These are phyloP conservation scores for Sporodiniella umbellata DNA, from an alignment of 371 early-diverging fungal genomes.

Conservation along the genomic window DNA sequence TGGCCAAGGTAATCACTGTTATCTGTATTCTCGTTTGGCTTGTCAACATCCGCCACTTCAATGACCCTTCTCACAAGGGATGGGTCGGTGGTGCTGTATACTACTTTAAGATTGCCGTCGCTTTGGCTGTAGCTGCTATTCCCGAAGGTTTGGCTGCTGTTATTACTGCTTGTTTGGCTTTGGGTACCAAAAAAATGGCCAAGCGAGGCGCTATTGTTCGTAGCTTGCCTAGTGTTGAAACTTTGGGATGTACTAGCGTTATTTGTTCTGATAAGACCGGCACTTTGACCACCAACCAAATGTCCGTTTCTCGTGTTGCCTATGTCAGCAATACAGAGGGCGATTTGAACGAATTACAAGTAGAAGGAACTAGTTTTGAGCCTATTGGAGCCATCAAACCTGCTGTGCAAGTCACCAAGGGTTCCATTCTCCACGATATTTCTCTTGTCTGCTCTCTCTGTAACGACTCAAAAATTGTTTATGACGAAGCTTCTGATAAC, in stretches of 20 bases:
- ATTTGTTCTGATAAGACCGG: constrained; percentile 99
- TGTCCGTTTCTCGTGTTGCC: constrained; percentile 78
- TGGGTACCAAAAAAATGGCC: constrained; percentile 97
- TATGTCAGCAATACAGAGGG: constrained; percentile 42
- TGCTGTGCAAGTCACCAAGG: constrained; percentile 44
- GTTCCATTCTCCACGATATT: constrained; percentile 52
- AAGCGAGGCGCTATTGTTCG: constrained; percentile 95
- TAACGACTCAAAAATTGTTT: constrained; percentile 86
- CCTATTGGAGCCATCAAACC: constrained; percentile 72
- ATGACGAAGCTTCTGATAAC: constrained; percentile 58
- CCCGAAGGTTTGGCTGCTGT: constrained; percentile 98
- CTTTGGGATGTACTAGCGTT: constrained; percentile 94
- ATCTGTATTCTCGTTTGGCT: constrained; percentile 96
- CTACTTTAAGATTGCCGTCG: constrained; percentile 97
- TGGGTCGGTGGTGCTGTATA: constrained; percentile 91
- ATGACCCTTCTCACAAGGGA: constrained; percentile 84
- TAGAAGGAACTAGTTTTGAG: constrained; percentile 84
- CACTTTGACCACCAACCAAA: constrained; percentile 97
- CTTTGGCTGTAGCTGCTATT: constrained; percentile 98
- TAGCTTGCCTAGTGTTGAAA: constrained; percentile 91
- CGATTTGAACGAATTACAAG: constrained; percentile 59
- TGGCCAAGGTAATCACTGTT: constrained; percentile 92
- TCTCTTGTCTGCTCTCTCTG: constrained; percentile 85
- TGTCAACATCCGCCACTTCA: constrained; percentile 94
- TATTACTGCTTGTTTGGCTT: constrained; percentile 95